Evolutionary conservation across 352 stramenopile genomes (phyloP).

Genomic region (Phytophthora sp.): DNA sequence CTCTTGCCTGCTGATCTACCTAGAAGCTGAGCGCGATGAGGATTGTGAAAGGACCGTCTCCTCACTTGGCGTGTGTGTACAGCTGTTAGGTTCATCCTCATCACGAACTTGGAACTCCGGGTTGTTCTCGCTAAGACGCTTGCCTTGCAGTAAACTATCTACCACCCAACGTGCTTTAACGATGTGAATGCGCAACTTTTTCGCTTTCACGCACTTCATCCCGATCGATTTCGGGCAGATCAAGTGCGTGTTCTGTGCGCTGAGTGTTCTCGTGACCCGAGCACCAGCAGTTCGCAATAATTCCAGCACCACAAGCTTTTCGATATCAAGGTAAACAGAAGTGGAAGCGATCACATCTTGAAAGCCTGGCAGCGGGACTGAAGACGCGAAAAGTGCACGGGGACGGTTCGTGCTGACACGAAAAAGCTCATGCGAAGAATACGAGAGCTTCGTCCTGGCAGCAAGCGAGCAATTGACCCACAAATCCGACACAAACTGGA

Average conservation of each 20-base stretch:
- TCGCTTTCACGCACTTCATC: conserved; percentile 72
- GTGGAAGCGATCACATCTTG: conserved; percentile 52
- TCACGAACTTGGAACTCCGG: conserved; percentile 35
- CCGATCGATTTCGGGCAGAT: conserved; percentile 58
- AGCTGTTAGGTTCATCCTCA: conserved; percentile 12
- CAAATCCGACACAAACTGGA: conserved; percentile 72
- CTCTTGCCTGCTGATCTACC: neutral
- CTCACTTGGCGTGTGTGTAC: conserved; percentile 6
- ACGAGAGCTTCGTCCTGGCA: conserved; percentile 48
- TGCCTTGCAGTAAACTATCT: conserved; percentile 56
- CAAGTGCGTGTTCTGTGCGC: conserved; percentile 67
- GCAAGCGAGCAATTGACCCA: conserved; percentile 77
- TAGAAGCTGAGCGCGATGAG: conserved; percentile 14
- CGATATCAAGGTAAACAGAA: conserved; percentile 68
- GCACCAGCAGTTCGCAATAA: conserved; percentile 65
- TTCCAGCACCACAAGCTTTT: conserved; percentile 66
- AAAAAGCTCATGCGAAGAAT: conserved; percentile 62
- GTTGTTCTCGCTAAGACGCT: conserved; percentile 43
- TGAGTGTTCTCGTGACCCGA: conserved; percentile 55
- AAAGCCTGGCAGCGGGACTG: conserved; percentile 62
- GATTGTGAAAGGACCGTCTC: conserved; percentile 7
- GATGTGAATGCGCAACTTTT: conserved; percentile 53
- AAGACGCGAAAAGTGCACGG: conserved; percentile 51
- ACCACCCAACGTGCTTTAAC: conserved; percentile 77
- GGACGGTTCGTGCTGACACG: conserved; percentile 41